phyloP scores from a whole-genome alignment of 2,329 filamentous ascomycete genomes.

The Colletotrichum horii region DNA sequence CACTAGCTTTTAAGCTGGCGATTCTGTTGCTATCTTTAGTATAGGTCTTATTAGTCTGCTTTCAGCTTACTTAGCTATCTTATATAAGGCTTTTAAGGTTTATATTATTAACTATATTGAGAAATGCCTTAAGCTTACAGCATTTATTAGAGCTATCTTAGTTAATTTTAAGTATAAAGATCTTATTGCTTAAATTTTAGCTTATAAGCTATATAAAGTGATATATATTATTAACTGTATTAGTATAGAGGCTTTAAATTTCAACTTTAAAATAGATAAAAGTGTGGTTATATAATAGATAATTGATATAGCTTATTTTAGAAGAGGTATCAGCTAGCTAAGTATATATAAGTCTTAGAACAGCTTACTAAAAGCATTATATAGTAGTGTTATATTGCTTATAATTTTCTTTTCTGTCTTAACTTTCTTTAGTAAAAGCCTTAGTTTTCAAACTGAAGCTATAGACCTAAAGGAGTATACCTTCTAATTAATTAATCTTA shows the following conservation, averaged over 20 bases:
- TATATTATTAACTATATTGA: slow-evolving; percentile 25
- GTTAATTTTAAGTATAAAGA: slow-evolving; percentile 22
- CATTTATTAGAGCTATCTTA: slow-evolving; percentile 21
- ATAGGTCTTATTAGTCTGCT: slow-evolving; percentile 69
- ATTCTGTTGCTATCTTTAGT: slow-evolving; percentile 67
- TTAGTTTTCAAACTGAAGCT: slow-evolving; percentile 11
- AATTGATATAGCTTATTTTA: not conserved
- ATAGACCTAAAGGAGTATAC: not conserved
- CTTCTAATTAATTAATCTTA: slow-evolving; percentile 21
- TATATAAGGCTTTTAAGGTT: slow-evolving; percentile 25
- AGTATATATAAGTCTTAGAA: slow-evolving; percentile 23
- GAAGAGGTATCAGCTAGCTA: slow-evolving; percentile 26
- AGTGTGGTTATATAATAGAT: slow-evolving; percentile 15
- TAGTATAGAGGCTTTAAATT: slow-evolving; percentile 23
- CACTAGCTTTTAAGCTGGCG: slow-evolving; percentile 63
- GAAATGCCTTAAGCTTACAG: slow-evolving; percentile 22
- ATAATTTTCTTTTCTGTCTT: slow-evolving; percentile 23
- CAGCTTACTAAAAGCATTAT: slow-evolving; percentile 15
- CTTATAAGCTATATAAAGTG: slow-evolving; percentile 12
- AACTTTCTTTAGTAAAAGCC: slow-evolving; percentile 19
- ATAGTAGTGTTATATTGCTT: not conserved
- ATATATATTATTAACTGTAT: slow-evolving; percentile 23
- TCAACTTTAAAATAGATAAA: slow-evolving; percentile 14
- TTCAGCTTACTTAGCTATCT: slow-evolving; percentile 30
- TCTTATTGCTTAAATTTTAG: slow-evolving; percentile 22